Evolutionary conservation across 306 rosid species (phyloP).

Genomic region (Amphicarpaea edgeworthii): DNA sequence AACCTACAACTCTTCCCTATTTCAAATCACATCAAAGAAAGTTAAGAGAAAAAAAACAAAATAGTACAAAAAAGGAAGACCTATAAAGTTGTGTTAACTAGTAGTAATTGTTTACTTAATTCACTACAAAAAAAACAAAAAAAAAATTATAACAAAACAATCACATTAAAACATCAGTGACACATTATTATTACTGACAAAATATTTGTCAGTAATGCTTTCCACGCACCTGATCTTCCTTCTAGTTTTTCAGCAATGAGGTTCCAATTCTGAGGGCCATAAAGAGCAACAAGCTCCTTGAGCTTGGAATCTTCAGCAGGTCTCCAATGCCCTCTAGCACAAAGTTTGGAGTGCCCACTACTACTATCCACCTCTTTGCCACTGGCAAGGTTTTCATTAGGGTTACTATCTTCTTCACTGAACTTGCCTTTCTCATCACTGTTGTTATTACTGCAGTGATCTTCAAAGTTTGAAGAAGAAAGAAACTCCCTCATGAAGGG

Average conservation of each 20-base stretch:
- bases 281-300: constrained; percentile 84
- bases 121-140: too few relatives aligned
- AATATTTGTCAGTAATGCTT: too few relatives aligned
- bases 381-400: constrained; percentile 48
- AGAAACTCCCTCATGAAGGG: constrained; percentile 57
- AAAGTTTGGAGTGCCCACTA: constrained; percentile 74
- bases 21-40: background rate
- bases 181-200: too few relatives aligned
- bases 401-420: constrained; percentile 47
- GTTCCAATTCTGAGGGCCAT: constrained; percentile 99
- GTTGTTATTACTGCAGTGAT: constrained; percentile 46
- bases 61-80: background rate
- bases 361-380: constrained; percentile 63
- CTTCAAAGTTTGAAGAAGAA: constrained; percentile 55
- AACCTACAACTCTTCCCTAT: constrained; percentile 92
- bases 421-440: constrained; percentile 37
- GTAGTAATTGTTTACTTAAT: too few relatives aligned
- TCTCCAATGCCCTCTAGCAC: constrained; percentile 98
- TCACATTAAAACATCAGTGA: too few relatives aligned
- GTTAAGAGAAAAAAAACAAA: background rate
- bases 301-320: constrained; percentile 96
- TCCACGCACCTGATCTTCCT: constrained; percentile 99
- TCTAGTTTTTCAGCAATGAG: constrained; percentile 90
- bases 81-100: too few relatives aligned
- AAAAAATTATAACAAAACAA: too few relatives aligned